Base-by-base conservation (phyloP, 805 yeast genomes). In the Pichia cabralensis region DNA sequence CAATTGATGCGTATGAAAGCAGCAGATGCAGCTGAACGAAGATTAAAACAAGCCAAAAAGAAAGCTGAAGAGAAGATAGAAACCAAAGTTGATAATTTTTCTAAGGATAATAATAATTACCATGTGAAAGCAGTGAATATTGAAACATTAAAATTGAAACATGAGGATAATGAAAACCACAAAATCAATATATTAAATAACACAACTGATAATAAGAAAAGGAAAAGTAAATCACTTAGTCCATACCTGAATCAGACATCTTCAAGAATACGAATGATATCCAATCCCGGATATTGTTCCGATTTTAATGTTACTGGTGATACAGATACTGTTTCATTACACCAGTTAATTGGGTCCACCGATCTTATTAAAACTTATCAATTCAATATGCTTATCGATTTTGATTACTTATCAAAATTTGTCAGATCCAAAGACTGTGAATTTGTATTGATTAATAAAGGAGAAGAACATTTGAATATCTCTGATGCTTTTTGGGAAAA, bases 381-480 rank as follows among this genome's bases (percentile, higher is more conserved):
- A 26, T 58, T 57, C 40, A 58, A 58, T 33, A 52, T 58, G 38
- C 26, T 53, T 36, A 53, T 58, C 11, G 59, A 56, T 30, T 41
- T 46, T 28, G 42, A 44, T 6, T 53, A 53, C 28, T 31, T 60
- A 16, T 28, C 47, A 3, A 34, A 41, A 3, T 49, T 45, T 30
- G 36, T 52, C 28, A 31, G 38, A 7, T 42, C 55, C 1, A 47
- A 46, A 25, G 46, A 50, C 6, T 17, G 40, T 10, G 40, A 46
- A n/a, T 36, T 39, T 28, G 26, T 32, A 4, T 46, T 69, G 1
- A 43, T 62, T 5, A 11, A 66, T 61, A 9, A 50, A 38, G 7
- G 65, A 59, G 12, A 47, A 32, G 37, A 45, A 49, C 31, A 62
- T 59, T 9, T 60, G 41, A 40, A 44, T 50, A 20, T 67, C 36